These are phyloP conservation scores for Earliella scabrosa DNA, from an alignment of 1,284 basidiomycete species.

Conservation along the genomic window DNA sequence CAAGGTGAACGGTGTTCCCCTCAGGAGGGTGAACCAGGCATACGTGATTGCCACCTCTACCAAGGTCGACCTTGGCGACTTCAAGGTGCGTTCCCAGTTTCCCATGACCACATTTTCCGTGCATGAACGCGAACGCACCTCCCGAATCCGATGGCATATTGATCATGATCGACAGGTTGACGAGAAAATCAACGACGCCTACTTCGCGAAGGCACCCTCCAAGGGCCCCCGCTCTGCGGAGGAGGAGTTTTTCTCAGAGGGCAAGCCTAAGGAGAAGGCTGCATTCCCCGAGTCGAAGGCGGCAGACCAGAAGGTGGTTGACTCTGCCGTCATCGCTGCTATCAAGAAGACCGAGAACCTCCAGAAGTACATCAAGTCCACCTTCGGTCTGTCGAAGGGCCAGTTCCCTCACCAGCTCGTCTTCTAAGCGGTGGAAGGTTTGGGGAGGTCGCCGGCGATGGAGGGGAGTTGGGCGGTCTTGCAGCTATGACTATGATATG, in stretches of 20 bases:
- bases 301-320: slow-evolving; percentile 92
- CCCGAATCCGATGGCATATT: no score
- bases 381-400: slow-evolving; percentile 95
- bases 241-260: slow-evolving; percentile 95
- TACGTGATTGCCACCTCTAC: slow-evolving; percentile 99
- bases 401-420: slow-evolving; percentile 88
- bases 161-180: slow-evolving; percentile 60
- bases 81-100: slow-evolving; percentile 58
- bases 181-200: slow-evolving; percentile 92
- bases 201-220: slow-evolving; percentile 86
- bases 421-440: slow-evolving; percentile 58
- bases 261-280: slow-evolving; percentile 93
- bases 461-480: slow-evolving; percentile 27
- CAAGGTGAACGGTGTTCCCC: slow-evolving; percentile 98
- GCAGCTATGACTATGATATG: slow-evolving; percentile 36
- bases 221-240: slow-evolving; percentile 83
- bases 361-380: slow-evolving; percentile 92
- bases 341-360: slow-evolving; percentile 95
- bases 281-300: slow-evolving; percentile 89
- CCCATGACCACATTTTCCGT: no score
- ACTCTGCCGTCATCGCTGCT: slow-evolving; percentile 83
- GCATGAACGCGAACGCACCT: no score
- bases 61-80: slow-evolving; percentile 83
- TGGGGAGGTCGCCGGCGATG: slow-evolving; percentile 23
- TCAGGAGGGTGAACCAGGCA: slow-evolving; percentile 98